Percentiles rank a stretch among this genome's conserved stretches.
Conservation (phyloP, 345 rosid species). For the Pugionium dolabratum region DNA sequence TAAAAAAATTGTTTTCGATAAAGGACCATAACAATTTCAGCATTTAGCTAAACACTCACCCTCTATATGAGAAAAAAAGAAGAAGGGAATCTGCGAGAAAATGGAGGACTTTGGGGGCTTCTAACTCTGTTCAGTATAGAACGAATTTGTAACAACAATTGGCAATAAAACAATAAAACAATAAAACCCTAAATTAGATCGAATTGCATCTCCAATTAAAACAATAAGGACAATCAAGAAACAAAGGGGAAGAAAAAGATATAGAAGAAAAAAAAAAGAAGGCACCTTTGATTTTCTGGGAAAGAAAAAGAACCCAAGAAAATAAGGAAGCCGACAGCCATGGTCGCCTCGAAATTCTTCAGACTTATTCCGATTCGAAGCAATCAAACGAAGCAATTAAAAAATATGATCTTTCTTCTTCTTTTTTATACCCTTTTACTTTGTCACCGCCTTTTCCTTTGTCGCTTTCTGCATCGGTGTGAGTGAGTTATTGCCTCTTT, state of each 20-base stretch:
- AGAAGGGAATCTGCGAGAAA: conserved; percentile 7
- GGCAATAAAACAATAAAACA: background rate
- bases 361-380: conserved; percentile 39
- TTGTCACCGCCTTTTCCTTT: conserved; percentile 29
- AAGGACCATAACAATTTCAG: conserved; percentile 13
- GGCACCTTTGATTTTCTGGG: conserved; percentile 33
- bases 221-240: conserved; percentile 27
- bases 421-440: conserved; percentile 26
- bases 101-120: conserved; percentile 29
- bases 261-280: background rate
- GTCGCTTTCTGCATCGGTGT: conserved; percentile 40
- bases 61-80: background rate
- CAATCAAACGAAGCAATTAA: conserved; percentile 29
- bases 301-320: conserved; percentile 21
- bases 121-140: conserved; percentile 21
- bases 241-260: background rate
- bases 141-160: background rate
- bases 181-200: conserved; percentile 24
- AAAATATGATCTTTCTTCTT: conserved; percentile 36
- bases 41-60: conserved; percentile 6
- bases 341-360: conserved; percentile 38
- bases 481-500: conserved; percentile 36
- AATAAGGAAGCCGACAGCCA: conserved; percentile 28
- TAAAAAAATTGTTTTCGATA: background rate
- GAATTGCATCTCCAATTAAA: conserved; percentile 28